These are phyloP conservation scores for Arachnopeziza araneosa DNA, from an alignment of 2,329 filamentous ascomycete genomes.

Conservation along the genomic window DNA sequence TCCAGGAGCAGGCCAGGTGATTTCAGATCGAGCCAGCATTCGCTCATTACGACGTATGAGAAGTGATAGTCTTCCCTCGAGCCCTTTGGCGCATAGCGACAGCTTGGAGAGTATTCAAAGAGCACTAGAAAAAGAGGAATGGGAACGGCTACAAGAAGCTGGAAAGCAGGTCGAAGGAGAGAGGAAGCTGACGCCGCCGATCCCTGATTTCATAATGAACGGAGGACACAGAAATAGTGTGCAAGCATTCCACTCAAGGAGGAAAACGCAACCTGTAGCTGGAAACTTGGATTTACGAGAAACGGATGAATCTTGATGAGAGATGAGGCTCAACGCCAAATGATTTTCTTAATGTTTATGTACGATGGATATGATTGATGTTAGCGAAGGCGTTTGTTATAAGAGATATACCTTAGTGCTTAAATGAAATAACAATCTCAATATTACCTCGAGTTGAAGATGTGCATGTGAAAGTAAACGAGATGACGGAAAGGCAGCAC, in stretches of 20 bases:
- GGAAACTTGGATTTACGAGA: slow-evolving; percentile 21
- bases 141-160: slow-evolving; percentile 15
- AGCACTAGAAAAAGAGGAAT: slow-evolving; percentile 27
- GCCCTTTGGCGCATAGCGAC: slow-evolving; percentile 44
- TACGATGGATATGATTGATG: slow-evolving; percentile 28
- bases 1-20: slow-evolving; percentile 60
- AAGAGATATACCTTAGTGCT: slow-evolving; percentile 26
- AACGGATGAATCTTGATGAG: slow-evolving; percentile 12
- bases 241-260: slow-evolving; percentile 36
- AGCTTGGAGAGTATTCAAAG: slow-evolving; percentile 41
- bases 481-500: too few relatives aligned
- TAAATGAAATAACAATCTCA: slow-evolving; percentile 9
- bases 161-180: slow-evolving; percentile 9
- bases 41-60: slow-evolving; percentile 48
- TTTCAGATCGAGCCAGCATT: slow-evolving; percentile 48
- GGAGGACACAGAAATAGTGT: slow-evolving; percentile 47
- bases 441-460: background rate
- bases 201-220: slow-evolving; percentile 55
- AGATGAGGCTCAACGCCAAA: slow-evolving; percentile 23
- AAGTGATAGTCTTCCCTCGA: slow-evolving; percentile 48
- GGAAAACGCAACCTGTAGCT: slow-evolving; percentile 16
- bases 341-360: slow-evolving; percentile 25
- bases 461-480: background rate
- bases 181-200: slow-evolving; percentile 54
- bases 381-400: slow-evolving; percentile 26